Evolutionary conservation across 1,139 yeast genomes (phyloP).

Genomic region (Tardiomyces digboiensis): DNA sequence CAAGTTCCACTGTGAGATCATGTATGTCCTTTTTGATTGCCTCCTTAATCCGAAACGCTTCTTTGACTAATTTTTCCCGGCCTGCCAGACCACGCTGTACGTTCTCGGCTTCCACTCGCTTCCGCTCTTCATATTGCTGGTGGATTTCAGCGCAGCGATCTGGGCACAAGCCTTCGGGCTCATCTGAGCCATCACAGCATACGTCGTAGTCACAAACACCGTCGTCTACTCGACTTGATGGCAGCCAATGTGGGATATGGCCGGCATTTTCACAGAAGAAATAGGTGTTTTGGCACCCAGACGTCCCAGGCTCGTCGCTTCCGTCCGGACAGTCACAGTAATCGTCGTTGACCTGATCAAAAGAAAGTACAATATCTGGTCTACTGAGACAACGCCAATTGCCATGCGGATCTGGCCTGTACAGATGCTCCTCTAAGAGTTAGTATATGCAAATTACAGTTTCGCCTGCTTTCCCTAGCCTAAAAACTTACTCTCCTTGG

Average conservation of each 20-base stretch:
- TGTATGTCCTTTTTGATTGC: constrained; percentile 15
- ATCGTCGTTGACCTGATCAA: constrained; percentile 70
- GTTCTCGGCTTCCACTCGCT: constrained; percentile 19
- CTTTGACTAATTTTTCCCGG: constrained; percentile 24
- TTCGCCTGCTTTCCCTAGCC: not conserved
- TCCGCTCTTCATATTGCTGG: constrained; percentile 26
- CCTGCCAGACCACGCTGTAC: constrained; percentile 28
- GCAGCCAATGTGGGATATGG: constrained; percentile 33
- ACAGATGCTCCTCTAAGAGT: constrained; percentile 17
- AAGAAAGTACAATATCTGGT: constrained; percentile 50
- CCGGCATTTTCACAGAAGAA: constrained; percentile 81
- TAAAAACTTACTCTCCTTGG: not conserved
- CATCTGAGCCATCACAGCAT: constrained; percentile 97
- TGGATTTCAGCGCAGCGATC: constrained; percentile 48
- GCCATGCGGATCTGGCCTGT: constrained; percentile 40
- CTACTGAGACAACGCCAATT: constrained; percentile 64
- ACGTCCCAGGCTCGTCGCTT: constrained; percentile 93
- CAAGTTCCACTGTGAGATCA: constrained; percentile 7
- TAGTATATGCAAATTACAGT: not conserved
- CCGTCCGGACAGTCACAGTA: constrained; percentile 98
- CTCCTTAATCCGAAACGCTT: constrained; percentile 11
- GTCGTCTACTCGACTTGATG: constrained; percentile 63
- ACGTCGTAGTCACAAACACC: constrained; percentile 85
- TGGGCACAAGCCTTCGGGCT: constrained; percentile 43
- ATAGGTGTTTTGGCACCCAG: constrained; percentile 54